Evolutionary conservation across 2,329 filamentous ascomycete genomes (phyloP).

Genomic region (Chaetomiaceae sp.): DNA sequence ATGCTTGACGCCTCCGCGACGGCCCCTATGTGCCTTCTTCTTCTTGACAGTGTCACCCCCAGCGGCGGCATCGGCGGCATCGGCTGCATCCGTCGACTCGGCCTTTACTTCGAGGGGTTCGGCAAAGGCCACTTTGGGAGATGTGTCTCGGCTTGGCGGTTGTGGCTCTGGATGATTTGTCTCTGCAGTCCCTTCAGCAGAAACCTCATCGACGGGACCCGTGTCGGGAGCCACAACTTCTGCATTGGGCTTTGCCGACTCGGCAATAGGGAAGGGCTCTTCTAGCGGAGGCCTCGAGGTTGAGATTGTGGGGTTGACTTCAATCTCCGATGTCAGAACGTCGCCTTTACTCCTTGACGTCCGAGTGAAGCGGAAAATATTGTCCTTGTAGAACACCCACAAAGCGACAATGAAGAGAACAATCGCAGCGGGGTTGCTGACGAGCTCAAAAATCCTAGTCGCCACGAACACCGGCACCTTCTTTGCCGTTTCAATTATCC

Average conservation of each 20-base stretch:
- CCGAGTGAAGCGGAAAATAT: conserved; percentile 38
- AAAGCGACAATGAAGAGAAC: conserved; percentile 42
- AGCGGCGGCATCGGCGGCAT: conserved; percentile 28
- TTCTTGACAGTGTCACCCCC: conserved; percentile 52
- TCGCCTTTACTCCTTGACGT: conserved; percentile 21
- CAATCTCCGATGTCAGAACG: conserved; percentile 3
- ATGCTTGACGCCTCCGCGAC: conserved; percentile 67
- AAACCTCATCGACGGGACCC: background rate
- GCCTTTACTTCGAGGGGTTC: conserved; percentile 20
- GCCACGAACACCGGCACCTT: conserved; percentile 47
- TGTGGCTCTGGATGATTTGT: background rate
- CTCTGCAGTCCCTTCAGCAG: background rate
- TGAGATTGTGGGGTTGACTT: conserved; percentile 12
- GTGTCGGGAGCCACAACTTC: background rate
- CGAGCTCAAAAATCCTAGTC: conserved; percentile 49
- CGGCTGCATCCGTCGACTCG: conserved; percentile 26
- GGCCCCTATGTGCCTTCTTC: conserved; percentile 65
- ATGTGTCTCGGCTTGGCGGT: background rate
- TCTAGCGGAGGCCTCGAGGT: background rate
- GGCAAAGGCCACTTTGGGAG: conserved; percentile 17
- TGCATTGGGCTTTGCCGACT: background rate
- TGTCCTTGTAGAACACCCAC: conserved; percentile 43
- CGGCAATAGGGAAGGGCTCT: background rate
- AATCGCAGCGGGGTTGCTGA: conserved; percentile 52
- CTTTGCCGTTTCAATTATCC: conserved; percentile 48